Percentiles rank a stretch among this genome's conserved stretches.
Evolutionary conservation across 75 land plant species (phyloP).

Genomic region (Picea sitchensis): DNA sequence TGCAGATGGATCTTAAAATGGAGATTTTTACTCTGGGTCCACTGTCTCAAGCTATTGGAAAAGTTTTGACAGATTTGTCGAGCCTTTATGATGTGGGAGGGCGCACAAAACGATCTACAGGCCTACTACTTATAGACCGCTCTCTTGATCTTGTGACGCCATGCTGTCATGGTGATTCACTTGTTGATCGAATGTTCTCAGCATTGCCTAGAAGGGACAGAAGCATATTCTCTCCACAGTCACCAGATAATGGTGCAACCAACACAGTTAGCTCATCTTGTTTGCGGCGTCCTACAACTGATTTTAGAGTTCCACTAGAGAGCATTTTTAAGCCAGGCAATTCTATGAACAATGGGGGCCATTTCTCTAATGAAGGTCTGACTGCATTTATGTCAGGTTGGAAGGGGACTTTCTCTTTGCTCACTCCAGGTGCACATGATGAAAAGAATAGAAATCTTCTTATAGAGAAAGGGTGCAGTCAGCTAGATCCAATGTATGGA

Average conservation of each 20-base stretch:
- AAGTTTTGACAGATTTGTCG: conserved; percentile 74
- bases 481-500: conserved; percentile 39
- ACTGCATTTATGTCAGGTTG: conserved; percentile 55
- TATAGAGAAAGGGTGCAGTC: conserved; percentile 9
- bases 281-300: conserved; percentile 43
- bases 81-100: conserved; percentile 89
- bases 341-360: conserved; percentile 11
- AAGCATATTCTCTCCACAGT: conserved; percentile 11
- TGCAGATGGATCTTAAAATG: conserved; percentile 90
- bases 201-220: conserved; percentile 60
- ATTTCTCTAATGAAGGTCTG: conserved; percentile 29
- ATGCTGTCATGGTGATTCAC: conserved; percentile 82
- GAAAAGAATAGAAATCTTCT: conserved; percentile 10
- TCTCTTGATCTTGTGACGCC: conserved; percentile 91
- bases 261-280: conserved; percentile 12
- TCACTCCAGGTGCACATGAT: conserved; percentile 13
- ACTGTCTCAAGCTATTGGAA: conserved; percentile 78
- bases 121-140: conserved; percentile 87
- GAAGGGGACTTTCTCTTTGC: conserved; percentile 16
- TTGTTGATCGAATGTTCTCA: conserved; percentile 74
- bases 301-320: conserved; percentile 53
- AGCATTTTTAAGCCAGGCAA: conserved; percentile 34
- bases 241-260: conserved; percentile 17
- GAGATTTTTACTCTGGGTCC: conserved; percentile 92
- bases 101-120: conserved; percentile 68